Evolutionary conservation across 495 filamentous ascomycete genomes (phyloP).

Genomic region (Hypoxylon rickii): DNA sequence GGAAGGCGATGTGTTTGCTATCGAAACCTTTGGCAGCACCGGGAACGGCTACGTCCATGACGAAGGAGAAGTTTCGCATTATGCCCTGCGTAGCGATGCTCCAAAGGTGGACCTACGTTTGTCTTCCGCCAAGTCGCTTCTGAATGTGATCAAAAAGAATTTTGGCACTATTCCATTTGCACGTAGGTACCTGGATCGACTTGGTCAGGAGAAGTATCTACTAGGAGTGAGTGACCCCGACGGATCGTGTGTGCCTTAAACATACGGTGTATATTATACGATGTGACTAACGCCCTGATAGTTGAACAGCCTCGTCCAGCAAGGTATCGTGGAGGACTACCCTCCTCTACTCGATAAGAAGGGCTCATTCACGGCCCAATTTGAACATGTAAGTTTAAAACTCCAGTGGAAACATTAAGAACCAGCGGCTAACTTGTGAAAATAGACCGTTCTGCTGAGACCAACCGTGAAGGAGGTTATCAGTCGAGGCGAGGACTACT

Average conservation of each 20-base stretch:
- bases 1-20: slow-evolving; percentile 90
- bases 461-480: slow-evolving; percentile 92
- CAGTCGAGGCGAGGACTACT: slow-evolving; percentile 90
- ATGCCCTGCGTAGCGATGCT: slow-evolving; percentile 67
- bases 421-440: slow-evolving; percentile 34
- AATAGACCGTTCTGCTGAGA: slow-evolving; percentile 81
- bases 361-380: slow-evolving; percentile 94
- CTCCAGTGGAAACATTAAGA: background rate
- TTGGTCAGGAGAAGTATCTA: slow-evolving; percentile 88
- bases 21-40: slow-evolving; percentile 93
- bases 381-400: slow-evolving; percentile 76
- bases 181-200: slow-evolving; percentile 79
- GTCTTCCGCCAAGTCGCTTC: slow-evolving; percentile 77
- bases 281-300: slow-evolving; percentile 42
- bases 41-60: slow-evolving; percentile 84
- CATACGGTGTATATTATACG: slow-evolving; percentile 1
- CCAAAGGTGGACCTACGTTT: slow-evolving; percentile 69
- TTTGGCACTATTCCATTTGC: slow-evolving; percentile 89
- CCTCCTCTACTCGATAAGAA: slow-evolving; percentile 89
- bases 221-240: slow-evolving; percentile 64
- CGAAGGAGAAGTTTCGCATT: slow-evolving; percentile 82
- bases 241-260: background rate
- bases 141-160: slow-evolving; percentile 89
- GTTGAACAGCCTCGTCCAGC: slow-evolving; percentile 85
- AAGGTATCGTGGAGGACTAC: slow-evolving; percentile 87